Percentiles rank a stretch among this genome's conserved stretches.
phyloP scores from a whole-genome alignment of 257 asterid genomes.

The Leptodermis oblonga region DNA sequence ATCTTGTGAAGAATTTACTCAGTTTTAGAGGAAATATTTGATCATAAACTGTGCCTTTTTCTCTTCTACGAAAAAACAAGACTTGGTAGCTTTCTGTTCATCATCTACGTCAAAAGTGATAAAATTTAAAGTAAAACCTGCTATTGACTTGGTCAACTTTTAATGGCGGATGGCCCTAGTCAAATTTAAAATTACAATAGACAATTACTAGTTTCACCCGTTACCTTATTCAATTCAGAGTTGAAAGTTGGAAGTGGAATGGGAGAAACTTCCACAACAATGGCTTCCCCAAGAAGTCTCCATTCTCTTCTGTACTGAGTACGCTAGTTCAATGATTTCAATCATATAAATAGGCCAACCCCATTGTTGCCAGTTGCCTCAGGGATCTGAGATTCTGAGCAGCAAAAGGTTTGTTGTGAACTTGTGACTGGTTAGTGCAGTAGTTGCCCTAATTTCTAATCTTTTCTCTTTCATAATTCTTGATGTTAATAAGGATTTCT shows the following conservation, averaged over 20 bases:
- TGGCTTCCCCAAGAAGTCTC: constrained; percentile 6
- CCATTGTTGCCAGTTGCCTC: not conserved
- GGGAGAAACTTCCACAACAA: not conserved
- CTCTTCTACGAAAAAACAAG: too few species aligned
- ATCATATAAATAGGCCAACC: not conserved
- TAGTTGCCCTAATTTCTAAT: not conserved
- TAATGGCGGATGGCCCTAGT: not conserved
- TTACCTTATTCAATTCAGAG: too few species aligned
- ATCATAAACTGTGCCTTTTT: too few species aligned
- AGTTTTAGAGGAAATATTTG: too few species aligned
- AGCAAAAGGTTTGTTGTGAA: not conserved
- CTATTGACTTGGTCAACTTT: not conserved
- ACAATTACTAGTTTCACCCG: not conserved
- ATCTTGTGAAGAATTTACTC: too few species aligned
- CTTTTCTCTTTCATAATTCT: not conserved
- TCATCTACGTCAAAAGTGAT: too few species aligned
- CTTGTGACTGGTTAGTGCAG: not conserved
- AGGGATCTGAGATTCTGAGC: not conserved
- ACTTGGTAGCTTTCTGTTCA: too few species aligned
- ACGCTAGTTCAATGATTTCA: not conserved
- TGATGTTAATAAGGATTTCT: not conserved
- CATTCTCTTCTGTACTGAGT: not conserved
- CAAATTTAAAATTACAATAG: not conserved
- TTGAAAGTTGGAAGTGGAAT: too few species aligned
- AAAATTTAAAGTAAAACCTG: too few species aligned